Percentiles rank a stretch among this genome's conserved stretches.
These are phyloP conservation scores for Trifolium repens DNA, from an alignment of 306 rosid species.

Conservation along the genomic window DNA sequence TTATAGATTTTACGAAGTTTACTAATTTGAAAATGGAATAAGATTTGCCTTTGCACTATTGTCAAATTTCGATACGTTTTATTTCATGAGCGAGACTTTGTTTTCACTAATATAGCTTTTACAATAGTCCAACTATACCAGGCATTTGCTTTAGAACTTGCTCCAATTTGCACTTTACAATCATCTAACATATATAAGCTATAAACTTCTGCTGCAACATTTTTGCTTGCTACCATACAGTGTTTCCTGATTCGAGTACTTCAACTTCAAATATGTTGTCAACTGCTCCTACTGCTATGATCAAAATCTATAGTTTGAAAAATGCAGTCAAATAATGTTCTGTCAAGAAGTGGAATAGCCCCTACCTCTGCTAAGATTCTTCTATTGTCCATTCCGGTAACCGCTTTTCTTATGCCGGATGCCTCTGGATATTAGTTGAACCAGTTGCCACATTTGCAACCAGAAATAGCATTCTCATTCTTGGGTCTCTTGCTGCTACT, in stretches of 20 bases:
- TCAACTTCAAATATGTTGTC: slow-evolving; percentile 36
- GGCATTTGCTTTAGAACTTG: slow-evolving; percentile 59
- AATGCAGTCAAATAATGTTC: slow-evolving; percentile 82
- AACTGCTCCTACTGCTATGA: slow-evolving; percentile 84
- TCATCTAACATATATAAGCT: neutral
- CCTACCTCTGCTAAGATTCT: slow-evolving; percentile 87
- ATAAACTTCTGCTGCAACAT: neutral
- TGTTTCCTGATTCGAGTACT: no score
- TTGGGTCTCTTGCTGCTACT: slow-evolving; percentile 51
- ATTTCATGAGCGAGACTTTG: neutral
- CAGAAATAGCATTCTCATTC: slow-evolving; percentile 46
- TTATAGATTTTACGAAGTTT: no score
- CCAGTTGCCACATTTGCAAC: slow-evolving; percentile 91
- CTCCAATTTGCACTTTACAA: neutral
- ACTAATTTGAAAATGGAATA: no score
- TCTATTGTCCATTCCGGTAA: slow-evolving; percentile 73
- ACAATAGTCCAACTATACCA: slow-evolving; percentile 68
- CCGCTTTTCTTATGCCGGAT: slow-evolving; percentile 82
- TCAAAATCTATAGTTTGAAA: slow-evolving; percentile 76
- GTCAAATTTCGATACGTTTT: neutral
- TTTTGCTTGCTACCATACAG: neutral
- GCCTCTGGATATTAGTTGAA: slow-evolving; percentile 73
- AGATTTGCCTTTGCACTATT: neutral
- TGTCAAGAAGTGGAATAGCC: slow-evolving; percentile 72
- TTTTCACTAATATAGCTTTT: neutral